Evolutionary conservation across 2,329 filamentous ascomycete species (phyloP), one percentile per base, ranked within the genome.

Genomic region (Stagonosporopsis vannaccii): DNA sequence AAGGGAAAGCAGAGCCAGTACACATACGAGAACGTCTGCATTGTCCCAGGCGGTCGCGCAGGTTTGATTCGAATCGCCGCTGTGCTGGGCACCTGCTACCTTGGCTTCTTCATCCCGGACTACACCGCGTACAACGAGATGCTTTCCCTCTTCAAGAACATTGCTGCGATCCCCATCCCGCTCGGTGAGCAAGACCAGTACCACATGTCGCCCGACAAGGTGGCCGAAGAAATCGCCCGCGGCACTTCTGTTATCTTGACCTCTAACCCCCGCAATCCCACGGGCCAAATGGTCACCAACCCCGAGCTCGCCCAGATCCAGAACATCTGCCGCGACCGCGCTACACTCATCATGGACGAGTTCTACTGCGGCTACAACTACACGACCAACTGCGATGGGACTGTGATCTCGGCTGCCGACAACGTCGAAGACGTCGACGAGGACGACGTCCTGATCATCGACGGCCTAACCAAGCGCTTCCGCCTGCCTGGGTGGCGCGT

Each of bases 101-200:
- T 97, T 61, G 91, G 90, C 37, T 97, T 97, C 84, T 97, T 96
- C 78, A 91, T 96, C 73, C 91, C 91, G 41, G 74, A 97, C 76
- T 97, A 97, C 80, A 97, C 93, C 3, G 94, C 94, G 2, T 98
- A 98, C 82, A 97, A 96, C 72, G 93, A 97, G 81, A 97, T 98
- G 93, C 79, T 97, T 79, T 92, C 89, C 55, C 81, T 97, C 56
- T 97, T 98, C 84, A 92, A 91, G 79, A 97, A 97, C 77, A 76
- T 74, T 39, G 72, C 74, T 17, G 68, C 75, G n/a, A 77, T 78
- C 33, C 75, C 76, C 15, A 75, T 78, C 54, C 94, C 93, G 11
- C 83, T 98, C 12, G 87, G 89, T 30, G 88, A 92, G 69, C 86
- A 90, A 57, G 93, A 98, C 73, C 89, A 89, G 63, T 98, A 97